These are phyloP conservation scores for Neonothopanus nambi DNA, from an alignment of 1,284 basidiomycete species.

Conservation along the genomic window DNA sequence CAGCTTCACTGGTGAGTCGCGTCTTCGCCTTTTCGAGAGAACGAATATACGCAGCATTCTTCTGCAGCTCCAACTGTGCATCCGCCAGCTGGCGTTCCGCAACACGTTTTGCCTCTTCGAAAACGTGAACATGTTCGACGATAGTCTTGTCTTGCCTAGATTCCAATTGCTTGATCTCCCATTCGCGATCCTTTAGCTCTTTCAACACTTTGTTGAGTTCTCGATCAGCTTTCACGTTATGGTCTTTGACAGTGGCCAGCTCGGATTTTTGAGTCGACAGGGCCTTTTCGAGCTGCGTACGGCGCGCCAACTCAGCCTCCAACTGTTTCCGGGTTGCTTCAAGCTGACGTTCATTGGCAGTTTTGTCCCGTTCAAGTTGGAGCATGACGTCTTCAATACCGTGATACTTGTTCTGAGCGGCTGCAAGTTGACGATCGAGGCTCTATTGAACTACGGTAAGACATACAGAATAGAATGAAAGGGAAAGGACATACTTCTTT, in stretches of 20 bases:
- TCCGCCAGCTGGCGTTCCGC: constrained; percentile 91
- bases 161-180: constrained; percentile 84
- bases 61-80: constrained; percentile 75
- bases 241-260: constrained; percentile 67
- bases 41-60: constrained; percentile 74
- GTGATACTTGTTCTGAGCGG: constrained; percentile 75
- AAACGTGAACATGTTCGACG: constrained; percentile 97
- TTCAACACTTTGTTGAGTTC: constrained; percentile 80
- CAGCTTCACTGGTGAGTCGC: constrained; percentile 79
- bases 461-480: constrained; percentile 5
- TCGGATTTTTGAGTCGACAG: constrained; percentile 70
- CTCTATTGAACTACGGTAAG: constrained; percentile 39
- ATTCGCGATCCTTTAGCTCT: constrained; percentile 82
- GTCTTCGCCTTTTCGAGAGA: constrained; percentile 83
- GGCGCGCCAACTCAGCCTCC: constrained; percentile 68
- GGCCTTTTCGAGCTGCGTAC: constrained; percentile 72
- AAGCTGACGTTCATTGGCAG: constrained; percentile 70
- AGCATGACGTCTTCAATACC: constrained; percentile 88
- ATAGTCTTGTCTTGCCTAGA: constrained; percentile 96
- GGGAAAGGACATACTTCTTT: constrained; percentile 62
- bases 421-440: constrained; percentile 74
- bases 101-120: constrained; percentile 95
- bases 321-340: constrained; percentile 69
- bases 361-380: constrained; percentile 81
- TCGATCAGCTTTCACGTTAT: constrained; percentile 72